Evolutionary conservation across 352 stramenopile species (phyloP), one percentile per base, ranked within the genome.

Genomic region (Pythium graminicola): DNA sequence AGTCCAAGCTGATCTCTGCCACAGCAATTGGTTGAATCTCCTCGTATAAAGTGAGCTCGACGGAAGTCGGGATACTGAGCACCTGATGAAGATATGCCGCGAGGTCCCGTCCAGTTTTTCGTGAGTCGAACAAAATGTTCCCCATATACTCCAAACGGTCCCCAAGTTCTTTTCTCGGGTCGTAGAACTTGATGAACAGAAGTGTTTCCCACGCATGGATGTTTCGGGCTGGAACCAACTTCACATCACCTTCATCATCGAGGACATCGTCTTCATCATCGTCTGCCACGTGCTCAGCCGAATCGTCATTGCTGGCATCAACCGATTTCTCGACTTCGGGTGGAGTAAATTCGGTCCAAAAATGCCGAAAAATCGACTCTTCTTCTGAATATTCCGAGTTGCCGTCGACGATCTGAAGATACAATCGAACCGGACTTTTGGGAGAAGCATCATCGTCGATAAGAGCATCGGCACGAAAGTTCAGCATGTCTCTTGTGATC

Each of bases 181-280:
- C 76, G 45, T 94, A 94, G 28, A 74, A 84, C 69, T 94, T 94
- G 59, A 94, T 66, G 46, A 94, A 90, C 14, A 94, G 58, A 42
- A 94, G 49, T 24, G 90, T 90, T 32, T 90, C 64, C 27, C 29
- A 44, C 8, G 38, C 23, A 1, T 41, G 39, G 33, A 56, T 20
- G 41, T 68, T 57, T 1, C 32, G 49, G 20, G 49, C 60, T 4
- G 54, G 54, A 1, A 44, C 6, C 1, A 29, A n/a, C 1, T 29
- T 33, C 4, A 49, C 6, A 0, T 50, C 54, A 27, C 4, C 40
- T 29, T 70, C 26, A 42, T 64, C 56, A 3, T 64, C 56, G 2
- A 54, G 0, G 32, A 43, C 35, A 46, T 62, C 46, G 4, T 67
- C 42, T 6, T 57, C 49, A 13, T 36, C 42, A 9, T 55, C 65